These are phyloP conservation scores for Colletotrichum filicis DNA, from an alignment of 2,329 filamentous ascomycete species.

Conservation along the genomic window DNA sequence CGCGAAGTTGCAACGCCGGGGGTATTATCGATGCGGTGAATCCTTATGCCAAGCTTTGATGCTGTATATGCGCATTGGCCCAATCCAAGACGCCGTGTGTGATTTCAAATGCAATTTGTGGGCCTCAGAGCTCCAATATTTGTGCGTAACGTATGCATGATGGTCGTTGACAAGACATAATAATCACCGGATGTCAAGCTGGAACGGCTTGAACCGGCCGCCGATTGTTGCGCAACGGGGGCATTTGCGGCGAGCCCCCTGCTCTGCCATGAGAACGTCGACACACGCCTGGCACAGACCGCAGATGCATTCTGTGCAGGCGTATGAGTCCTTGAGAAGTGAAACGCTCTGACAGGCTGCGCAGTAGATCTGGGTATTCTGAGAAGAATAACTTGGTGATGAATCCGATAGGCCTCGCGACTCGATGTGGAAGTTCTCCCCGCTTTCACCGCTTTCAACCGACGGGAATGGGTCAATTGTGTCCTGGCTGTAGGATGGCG, in stretches of 20 bases:
- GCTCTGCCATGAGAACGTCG: conserved; percentile 80
- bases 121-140: background rate
- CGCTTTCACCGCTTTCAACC: conserved; percentile 81
- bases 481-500: conserved; percentile 76
- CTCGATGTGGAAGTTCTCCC: conserved; percentile 78
- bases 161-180: background rate
- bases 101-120: conserved; percentile 29
- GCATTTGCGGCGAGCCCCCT: conserved; percentile 80
- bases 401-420: conserved; percentile 73
- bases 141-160: conserved; percentile 9
- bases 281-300: conserved; percentile 92
- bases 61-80: conserved; percentile 31
- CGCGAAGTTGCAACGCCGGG: conserved; percentile 32
- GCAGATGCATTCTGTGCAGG: conserved; percentile 96
- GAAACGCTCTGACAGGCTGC: conserved; percentile 85
- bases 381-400: conserved; percentile 79
- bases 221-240: conserved; percentile 83
- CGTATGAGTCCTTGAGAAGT: conserved; percentile 84
- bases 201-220: conserved; percentile 85
- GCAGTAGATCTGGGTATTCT: conserved; percentile 90
- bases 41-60: conserved; percentile 30
- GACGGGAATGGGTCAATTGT: conserved; percentile 86
- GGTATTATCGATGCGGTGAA: conserved; percentile 31
- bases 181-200: conserved; percentile 77
- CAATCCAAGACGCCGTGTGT: conserved; percentile 28